Conservation (phyloP, 371 early-diverging fungal genomes). For the Rhizomucor miehei region DNA sequence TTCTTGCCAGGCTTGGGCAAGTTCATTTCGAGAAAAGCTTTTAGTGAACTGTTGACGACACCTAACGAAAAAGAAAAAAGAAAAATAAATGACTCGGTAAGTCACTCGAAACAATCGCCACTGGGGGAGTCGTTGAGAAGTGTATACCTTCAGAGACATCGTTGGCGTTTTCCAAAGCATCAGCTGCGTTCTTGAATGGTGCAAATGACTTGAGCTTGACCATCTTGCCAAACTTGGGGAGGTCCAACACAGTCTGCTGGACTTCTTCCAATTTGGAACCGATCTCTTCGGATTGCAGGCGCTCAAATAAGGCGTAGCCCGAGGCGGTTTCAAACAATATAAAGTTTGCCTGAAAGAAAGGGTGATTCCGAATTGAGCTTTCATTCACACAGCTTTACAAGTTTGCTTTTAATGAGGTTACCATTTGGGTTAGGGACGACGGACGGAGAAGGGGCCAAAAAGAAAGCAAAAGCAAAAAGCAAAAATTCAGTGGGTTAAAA, state of each 20-base stretch:
- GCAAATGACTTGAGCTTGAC: slow-evolving; percentile 91
- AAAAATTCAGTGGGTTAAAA: too few species aligned
- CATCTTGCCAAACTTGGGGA: slow-evolving; percentile 88
- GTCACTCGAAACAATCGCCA: too few species aligned
- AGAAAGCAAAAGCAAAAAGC: too few species aligned
- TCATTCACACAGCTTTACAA: too few species aligned
- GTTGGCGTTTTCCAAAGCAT: slow-evolving; percentile 97
- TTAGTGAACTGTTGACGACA: slow-evolving; percentile 78
- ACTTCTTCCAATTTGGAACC: slow-evolving; percentile 91
- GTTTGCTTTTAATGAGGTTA: too few species aligned
- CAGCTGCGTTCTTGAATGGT: slow-evolving; percentile 96
- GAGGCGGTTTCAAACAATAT: slow-evolving; percentile 93
- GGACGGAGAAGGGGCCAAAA: too few species aligned
- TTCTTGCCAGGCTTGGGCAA: slow-evolving; percentile 80
- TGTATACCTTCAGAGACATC: slow-evolving; percentile 97
- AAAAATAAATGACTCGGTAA: too few species aligned
- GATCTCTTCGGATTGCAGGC: slow-evolving; percentile 92
- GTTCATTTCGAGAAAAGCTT: slow-evolving; percentile 93
- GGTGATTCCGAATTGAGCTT: too few species aligned
- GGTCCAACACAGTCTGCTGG: slow-evolving; percentile 79
- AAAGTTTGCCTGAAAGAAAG: slow-evolving; percentile 65
- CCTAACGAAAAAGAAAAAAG: slow-evolving; percentile 50
- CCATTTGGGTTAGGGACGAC: too few species aligned
- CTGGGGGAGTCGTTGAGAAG: too few species aligned
- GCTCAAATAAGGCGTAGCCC: slow-evolving; percentile 96